Conservation (phyloP, 805 yeast species). For the Candida coquimbonensis region DNA sequence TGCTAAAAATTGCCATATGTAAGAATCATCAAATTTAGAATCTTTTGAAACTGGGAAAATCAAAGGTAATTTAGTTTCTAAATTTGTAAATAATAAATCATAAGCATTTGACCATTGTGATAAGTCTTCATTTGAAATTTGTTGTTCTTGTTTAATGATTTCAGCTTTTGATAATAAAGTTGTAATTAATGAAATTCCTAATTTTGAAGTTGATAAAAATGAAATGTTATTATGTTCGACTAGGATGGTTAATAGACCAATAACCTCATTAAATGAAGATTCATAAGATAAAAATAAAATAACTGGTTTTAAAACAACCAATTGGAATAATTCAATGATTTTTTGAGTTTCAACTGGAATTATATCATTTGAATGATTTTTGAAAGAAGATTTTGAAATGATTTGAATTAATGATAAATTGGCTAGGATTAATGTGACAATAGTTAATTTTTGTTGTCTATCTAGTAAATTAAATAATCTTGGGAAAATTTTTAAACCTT, state of each 20-base stretch:
- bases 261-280: conserved; percentile 70
- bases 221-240: conserved; percentile 66
- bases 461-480: conserved; percentile 79
- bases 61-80: conserved; percentile 69
- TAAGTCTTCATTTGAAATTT: conserved; percentile 34
- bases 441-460: conserved; percentile 67
- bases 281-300: conserved; percentile 75
- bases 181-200: conserved; percentile 82
- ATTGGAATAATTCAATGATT: conserved; percentile 70
- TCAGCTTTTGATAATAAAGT: conserved; percentile 91
- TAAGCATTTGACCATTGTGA: conserved; percentile 71
- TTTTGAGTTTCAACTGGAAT: conserved; percentile 49
- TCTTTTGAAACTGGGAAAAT: conserved; percentile 69
- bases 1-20: conserved; percentile 96
- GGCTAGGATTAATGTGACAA: conserved; percentile 71
- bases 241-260: conserved; percentile 64
- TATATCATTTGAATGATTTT: conserved; percentile 44
- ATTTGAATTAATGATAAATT: conserved; percentile 76
- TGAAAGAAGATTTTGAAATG: conserved; percentile 71
- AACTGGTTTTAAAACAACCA: conserved; percentile 74
- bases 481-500: conserved; percentile 83
- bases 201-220: conserved; percentile 47
- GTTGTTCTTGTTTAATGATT: conserved; percentile 77
- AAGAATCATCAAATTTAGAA: conserved; percentile 27
- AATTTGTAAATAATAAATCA: conserved; percentile 69